Evolutionary conservation across 495 filamentous ascomycete species (phyloP).

Genomic region (Amorphotheca resinae): DNA sequence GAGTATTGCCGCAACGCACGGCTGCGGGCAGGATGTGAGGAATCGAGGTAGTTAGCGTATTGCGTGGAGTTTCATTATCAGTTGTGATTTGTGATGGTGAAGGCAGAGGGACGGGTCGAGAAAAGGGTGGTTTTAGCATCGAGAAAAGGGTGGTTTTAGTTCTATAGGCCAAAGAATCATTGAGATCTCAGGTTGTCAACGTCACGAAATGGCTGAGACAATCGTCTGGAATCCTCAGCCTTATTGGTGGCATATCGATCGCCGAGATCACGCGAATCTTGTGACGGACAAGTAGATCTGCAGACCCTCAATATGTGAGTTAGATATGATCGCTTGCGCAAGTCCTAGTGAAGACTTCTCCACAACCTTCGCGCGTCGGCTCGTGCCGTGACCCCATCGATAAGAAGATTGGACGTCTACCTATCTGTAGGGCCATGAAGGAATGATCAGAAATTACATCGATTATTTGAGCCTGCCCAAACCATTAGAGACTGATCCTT

Average conservation of each 20-base stretch:
- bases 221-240: not conserved
- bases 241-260: not conserved
- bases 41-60: slow-evolving; percentile 1
- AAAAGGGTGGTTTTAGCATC: slow-evolving; percentile 10
- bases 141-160: not conserved
- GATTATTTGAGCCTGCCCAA: not conserved
- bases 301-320: not conserved
- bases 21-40: slow-evolving; percentile 4
- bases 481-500: not conserved
- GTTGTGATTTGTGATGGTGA: not conserved
- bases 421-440: not conserved
- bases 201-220: not conserved
- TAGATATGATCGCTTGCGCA: not conserved
- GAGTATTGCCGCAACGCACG: slow-evolving; percentile 5
- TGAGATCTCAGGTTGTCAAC: not conserved
- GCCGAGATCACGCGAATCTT: too few species aligned
- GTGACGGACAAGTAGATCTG: not conserved
- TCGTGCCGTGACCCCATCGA: not conserved
- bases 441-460: not conserved
- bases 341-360: not conserved
- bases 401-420: not conserved
- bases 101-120: slow-evolving; percentile 1
- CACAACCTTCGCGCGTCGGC: not conserved
- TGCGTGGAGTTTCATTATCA: not conserved
- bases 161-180: not conserved